Base-by-base conservation (phyloP, 306 rosid genomes). In the Cicer arietinum region DNA sequence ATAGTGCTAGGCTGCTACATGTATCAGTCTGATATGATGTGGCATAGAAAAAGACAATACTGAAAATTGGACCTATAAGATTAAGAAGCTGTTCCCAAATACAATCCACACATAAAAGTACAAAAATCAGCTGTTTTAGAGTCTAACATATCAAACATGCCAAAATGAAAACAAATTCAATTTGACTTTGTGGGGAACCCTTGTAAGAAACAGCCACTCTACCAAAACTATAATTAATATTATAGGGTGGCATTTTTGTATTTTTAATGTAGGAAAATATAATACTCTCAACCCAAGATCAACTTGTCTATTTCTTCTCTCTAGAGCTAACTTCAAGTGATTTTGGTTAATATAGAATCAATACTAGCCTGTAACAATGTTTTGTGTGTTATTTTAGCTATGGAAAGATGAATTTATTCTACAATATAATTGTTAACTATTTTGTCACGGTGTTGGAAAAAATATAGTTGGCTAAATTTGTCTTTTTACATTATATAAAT, bases 331-430 rank as follows among this genome's bases (percentile, higher is more conserved):
- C 57, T 54, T 48, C 59, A 67, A 61, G 53, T 52, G 48, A 73
- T 48, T 47, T 52, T 74, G 59, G 58, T 40, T 37, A 63, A 62
- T 30, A 64, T 64, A 69, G 64, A 25, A 73, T 59, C 72, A 10
- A 47, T 22, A 74, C 70, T 77, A 83, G 62, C 80, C 77, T 73
- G 69, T 70, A 58, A 57, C 75, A 56, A 11, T 71, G 72, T 40
- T 42, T 56, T 57, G 22, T 46, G 10, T 47, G 69, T 60, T 76
- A 18, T 77, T 67, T 71, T 46, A 6, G n/a, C 16, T 11, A 77
- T 22, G 30, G 6, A 73, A 16, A n/a, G n/a, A 59, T 7, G 2
- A 45, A 8, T 25, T 68, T 59, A 37, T 39, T 61, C 50, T 6
- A 17, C 25, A 39, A 7, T 40, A 43, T 64, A 48, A 65, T 20